These are phyloP conservation scores for Trichoderma atroviride DNA, from an alignment of 2,329 filamentous ascomycete genomes.

Conservation along the genomic window DNA sequence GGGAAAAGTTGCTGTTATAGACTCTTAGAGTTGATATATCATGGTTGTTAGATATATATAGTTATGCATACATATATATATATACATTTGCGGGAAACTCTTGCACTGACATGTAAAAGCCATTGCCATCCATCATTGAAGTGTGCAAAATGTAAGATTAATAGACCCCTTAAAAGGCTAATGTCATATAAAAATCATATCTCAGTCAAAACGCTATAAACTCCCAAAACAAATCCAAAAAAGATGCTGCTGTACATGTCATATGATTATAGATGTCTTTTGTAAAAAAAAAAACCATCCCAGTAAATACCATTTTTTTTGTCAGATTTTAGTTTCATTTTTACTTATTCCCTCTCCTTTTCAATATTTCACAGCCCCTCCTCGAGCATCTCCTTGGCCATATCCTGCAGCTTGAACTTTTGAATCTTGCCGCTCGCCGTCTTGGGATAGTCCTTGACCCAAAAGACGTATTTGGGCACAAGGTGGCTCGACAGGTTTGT, in stretches of 20 bases:
- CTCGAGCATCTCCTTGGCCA: constrained; percentile 50
- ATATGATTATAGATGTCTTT: constrained; percentile 1
- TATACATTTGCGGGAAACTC: neutral
- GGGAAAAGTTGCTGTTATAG: constrained; percentile 3
- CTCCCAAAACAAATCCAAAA: neutral
- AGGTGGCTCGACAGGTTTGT: constrained; percentile 71
- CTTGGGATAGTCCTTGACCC: constrained; percentile 83
- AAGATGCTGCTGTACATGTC: neutral
- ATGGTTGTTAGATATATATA: constrained; percentile 1
- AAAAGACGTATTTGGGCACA: constrained; percentile 89
- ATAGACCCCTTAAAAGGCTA: neutral
- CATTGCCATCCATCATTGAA: neutral
- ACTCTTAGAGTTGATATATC: constrained; percentile 24
- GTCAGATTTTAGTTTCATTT: neutral
- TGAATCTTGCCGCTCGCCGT: constrained; percentile 97
- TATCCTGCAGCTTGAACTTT: constrained; percentile 82
- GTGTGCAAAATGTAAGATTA: neutral
- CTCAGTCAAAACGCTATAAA: neutral
- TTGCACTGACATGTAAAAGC: no score
- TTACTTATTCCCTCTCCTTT: neutral
- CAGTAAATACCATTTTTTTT: neutral
- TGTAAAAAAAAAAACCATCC: neutral
- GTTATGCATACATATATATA: neutral
- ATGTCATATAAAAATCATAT: neutral
- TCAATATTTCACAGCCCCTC: neutral